A percentile compares a stretch with the other conserved stretches of the same genome.
Evolutionary conservation across 306 rosid genomes (phyloP).

Genomic region (Cucurbita argyrosperma): DNA sequence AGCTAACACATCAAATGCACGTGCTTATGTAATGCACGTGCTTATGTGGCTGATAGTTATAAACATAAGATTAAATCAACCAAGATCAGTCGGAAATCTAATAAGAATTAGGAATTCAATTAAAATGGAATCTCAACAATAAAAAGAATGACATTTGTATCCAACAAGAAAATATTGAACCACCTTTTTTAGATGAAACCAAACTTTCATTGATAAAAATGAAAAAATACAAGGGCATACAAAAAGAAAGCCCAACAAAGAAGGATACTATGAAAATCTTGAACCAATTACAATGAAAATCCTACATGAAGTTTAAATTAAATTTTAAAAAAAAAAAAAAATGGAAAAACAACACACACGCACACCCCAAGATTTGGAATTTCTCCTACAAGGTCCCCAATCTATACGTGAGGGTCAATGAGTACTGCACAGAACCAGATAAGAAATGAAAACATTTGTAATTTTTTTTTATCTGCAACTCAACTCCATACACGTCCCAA

Average conservation of each 20-base stretch:
- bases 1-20: neutral
- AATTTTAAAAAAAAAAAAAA: neutral
- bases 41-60: neutral
- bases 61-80: neutral
- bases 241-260: neutral
- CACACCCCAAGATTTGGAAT: neutral
- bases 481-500: neutral
- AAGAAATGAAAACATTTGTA: neutral
- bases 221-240: neutral
- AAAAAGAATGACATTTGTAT: neutral
- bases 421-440: neutral
- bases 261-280: neutral
- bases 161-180: neutral
- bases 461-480: neutral
- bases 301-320: neutral
- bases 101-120: neutral
- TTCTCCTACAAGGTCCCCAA: neutral
- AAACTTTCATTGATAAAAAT: too few relatives aligned
- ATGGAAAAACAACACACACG: too few relatives aligned
- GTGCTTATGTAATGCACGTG: neutral
- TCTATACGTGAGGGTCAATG: neutral
- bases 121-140: neutral
- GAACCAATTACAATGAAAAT: neutral
- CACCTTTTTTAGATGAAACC: too few relatives aligned
- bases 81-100: neutral